Conservation (phyloP, 1,139 yeast species). For the Komagataea norvegica region DNA sequence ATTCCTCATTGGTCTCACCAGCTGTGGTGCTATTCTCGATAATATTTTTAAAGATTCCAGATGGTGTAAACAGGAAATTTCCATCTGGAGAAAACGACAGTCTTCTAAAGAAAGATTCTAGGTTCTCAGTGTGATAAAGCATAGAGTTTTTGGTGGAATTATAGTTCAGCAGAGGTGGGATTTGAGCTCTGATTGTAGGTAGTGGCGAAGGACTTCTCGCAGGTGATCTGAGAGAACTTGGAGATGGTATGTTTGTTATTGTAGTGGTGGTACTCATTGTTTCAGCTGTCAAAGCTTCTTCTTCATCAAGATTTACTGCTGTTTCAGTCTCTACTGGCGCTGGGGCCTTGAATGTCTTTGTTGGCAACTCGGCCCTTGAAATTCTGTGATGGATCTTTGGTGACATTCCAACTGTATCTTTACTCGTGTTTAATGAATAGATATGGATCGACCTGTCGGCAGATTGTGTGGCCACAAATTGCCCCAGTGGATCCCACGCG, state of each 20-base stretch:
- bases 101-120: slow-evolving; percentile 86
- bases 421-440: slow-evolving; percentile 37
- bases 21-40: slow-evolving; percentile 32
- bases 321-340: no score
- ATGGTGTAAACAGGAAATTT: slow-evolving; percentile 68
- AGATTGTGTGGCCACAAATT: slow-evolving; percentile 78
- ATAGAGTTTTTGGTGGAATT: slow-evolving; percentile 33
- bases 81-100: slow-evolving; percentile 90
- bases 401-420: slow-evolving; percentile 24
- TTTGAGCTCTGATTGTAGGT: slow-evolving; percentile 38
- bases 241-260: slow-evolving; percentile 6
- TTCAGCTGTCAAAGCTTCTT: no score
- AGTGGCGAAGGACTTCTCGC: slow-evolving; percentile 30
- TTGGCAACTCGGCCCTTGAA: slow-evolving; percentile 42
- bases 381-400: slow-evolving; percentile 42
- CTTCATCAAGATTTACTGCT: background rate
- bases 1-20: slow-evolving; percentile 30
- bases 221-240: slow-evolving; percentile 23
- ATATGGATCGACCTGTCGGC: slow-evolving; percentile 82
- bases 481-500: slow-evolving; percentile 85
- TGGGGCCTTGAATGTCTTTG: no score
- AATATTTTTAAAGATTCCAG: slow-evolving; percentile 61
- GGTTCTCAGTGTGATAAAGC: slow-evolving; percentile 77
- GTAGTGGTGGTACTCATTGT: background rate
- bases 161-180: slow-evolving; percentile 25